These are phyloP conservation scores for Smithsoniella earleae DNA, from an alignment of 163 green algal species.

Conservation along the genomic window DNA sequence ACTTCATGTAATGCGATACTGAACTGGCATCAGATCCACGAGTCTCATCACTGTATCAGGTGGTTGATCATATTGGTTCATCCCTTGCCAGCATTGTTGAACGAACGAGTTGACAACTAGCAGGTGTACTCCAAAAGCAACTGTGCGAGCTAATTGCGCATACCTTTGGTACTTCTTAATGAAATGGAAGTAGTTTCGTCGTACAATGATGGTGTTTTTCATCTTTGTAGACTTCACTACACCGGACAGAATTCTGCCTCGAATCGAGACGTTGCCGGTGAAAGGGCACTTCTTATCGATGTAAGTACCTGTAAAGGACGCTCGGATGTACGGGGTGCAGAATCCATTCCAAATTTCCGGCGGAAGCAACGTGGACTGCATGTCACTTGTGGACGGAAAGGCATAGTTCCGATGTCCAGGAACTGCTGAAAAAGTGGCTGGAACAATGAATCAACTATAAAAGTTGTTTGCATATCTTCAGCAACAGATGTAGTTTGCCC, in stretches of 20 bases:
- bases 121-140: too few species aligned
- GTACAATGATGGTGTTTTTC: conserved; percentile 91
- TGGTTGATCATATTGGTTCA: conserved; percentile 32
- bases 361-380: not conserved
- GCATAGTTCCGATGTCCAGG: not conserved
- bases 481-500: too few species aligned
- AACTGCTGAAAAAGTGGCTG: conserved; percentile 12
- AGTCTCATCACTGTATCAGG: conserved; percentile 2
- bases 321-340: not conserved
- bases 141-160: not conserved
- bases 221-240: conserved; percentile 94
- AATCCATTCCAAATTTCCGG: too few species aligned
- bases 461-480: not conserved
- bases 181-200: conserved; percentile 97
- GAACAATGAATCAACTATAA: conserved; percentile 7
- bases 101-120: too few species aligned
- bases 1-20: too few species aligned
- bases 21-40: conserved; percentile 18
- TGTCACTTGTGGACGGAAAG: too few species aligned
- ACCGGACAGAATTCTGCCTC: conserved; percentile 90
- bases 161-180: conserved; percentile 95
- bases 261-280: conserved; percentile 96
- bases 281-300: conserved; percentile 99
- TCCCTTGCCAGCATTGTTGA: too few species aligned
- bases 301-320: conserved; percentile 84